Evolutionary conservation across 73 alveolate genomes (phyloP).

Genomic region (Paraurostyla sp.): DNA sequence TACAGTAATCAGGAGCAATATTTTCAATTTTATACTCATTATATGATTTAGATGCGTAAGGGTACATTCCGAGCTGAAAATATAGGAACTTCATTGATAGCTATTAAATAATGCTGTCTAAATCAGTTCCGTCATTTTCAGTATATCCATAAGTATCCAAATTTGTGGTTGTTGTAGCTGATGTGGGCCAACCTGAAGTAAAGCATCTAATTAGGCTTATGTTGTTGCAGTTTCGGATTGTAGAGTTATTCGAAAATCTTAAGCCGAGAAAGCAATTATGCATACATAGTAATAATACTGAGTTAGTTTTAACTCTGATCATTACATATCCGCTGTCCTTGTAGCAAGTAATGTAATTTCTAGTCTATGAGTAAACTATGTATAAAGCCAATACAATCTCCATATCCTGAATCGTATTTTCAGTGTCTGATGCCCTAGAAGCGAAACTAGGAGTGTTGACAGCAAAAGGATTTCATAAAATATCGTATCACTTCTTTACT

Average conservation of each 20-base stretch:
- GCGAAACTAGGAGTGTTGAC: background rate
- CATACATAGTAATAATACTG: background rate
- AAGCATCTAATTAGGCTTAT: background rate
- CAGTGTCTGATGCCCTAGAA: background rate
- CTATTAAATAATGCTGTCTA: background rate
- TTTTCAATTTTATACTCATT: background rate
- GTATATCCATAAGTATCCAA: background rate
- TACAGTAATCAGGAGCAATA: background rate
- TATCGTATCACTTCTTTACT: no score
- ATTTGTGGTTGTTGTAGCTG: background rate
- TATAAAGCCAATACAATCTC: no score
- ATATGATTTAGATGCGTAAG: background rate
- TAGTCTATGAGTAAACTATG: background rate
- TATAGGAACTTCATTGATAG: conserved; percentile 12
- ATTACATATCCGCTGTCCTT: background rate
- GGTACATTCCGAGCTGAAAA: background rate
- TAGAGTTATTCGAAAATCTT: no score
- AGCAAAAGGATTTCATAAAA: no score
- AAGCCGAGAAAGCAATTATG: background rate
- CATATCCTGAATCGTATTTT: background rate
- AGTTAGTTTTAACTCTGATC: conserved; percentile 15
- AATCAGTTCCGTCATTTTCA: background rate
- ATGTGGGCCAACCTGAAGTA: background rate
- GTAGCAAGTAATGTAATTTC: conserved; percentile 3
- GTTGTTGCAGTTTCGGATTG: no score